Base-by-base conservation (phyloP, 176 grass and related monocot genomes). In the Themeda triandra region DNA sequence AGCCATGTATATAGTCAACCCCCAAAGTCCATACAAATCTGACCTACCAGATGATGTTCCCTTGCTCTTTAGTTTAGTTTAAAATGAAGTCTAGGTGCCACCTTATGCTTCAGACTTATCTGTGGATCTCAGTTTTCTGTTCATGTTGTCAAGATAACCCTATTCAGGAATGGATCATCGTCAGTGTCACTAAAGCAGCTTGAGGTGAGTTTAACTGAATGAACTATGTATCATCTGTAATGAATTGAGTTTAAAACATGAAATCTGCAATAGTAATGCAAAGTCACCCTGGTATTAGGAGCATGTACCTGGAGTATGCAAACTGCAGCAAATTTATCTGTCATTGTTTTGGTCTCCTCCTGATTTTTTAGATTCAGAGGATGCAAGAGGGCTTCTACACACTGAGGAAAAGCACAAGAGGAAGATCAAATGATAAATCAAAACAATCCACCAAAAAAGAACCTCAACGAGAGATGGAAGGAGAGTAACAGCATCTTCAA, bases 261-360 rank as follows among this genome's bases (percentile, higher is more conserved):
- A 76, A 76, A 59, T 6, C 9, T 19, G 18, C 63, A 28, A 63
- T 0, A 69, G 8, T 54, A 69, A 21, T 27, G 41, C 46, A 29
- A 77, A 53, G 37, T 63, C 48, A 56, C 49, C 27, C 29, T 29
- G 13, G 24, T 65, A 56, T 39, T 49, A 49, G 29, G 68, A 46
- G 29, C 2, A 39, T 25, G 59, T 87, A 95, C 92, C 92, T 98
- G 92, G 24, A 95, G 89, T 90, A 98, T 98, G 72, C 91, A 92
- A 80, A 92, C 95, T 63, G 95, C 95, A 80, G 95, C 95, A 66
- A 93, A 95, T 77, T 98, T 98, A 82, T 95, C 95, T 33, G 86
- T 79, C 40, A 98, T 95, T 67, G 89, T 98, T 84, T 98, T 95
- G 30, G 54, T 76, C 60, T 90, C 85, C n/a, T 93, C 71, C 82